Evolutionary conservation across 805 yeast species (phyloP).

Genomic region (Kregervanrija delftensis): DNA sequence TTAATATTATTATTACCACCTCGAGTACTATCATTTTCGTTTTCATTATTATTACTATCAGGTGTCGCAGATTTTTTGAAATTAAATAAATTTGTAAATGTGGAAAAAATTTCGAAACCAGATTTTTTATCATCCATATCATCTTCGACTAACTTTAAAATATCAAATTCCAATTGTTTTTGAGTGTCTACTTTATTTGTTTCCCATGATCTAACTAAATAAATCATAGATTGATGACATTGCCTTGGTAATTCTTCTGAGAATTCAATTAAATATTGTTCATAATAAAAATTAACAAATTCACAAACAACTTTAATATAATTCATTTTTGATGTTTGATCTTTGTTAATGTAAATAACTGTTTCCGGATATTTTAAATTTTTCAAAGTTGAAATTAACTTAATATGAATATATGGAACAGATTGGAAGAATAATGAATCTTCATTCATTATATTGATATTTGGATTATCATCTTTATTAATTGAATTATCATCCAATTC

Average conservation of each 20-base stretch:
- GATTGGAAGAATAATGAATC: slow-evolving; percentile 29
- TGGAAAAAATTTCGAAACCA: slow-evolving; percentile 46
- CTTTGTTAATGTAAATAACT: slow-evolving; percentile 1
- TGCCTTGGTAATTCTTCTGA: slow-evolving; percentile 27
- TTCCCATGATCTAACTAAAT: slow-evolving; percentile 35
- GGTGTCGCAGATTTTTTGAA: slow-evolving; percentile 15
- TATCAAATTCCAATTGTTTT: slow-evolving; percentile 32
- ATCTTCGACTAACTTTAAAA: slow-evolving; percentile 28
- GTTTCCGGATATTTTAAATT: slow-evolving; percentile 23
- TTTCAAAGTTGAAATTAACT: slow-evolving; percentile 18
- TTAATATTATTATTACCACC: slow-evolving; percentile 17
- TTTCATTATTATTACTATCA: slow-evolving; percentile 13
- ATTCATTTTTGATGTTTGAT: slow-evolving; percentile 18
- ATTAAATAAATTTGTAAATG: slow-evolving; percentile 58
- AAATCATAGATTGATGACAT: slow-evolving; percentile 23
- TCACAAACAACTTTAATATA: slow-evolving; percentile 24
- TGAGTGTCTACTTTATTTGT: slow-evolving; percentile 29
- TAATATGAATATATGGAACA: slow-evolving; percentile 28
- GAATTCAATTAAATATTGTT: slow-evolving; percentile 28
- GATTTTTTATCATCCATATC: slow-evolving; percentile 22
- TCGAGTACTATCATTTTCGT: slow-evolving; percentile 23
- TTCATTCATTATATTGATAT: slow-evolving; percentile 28
- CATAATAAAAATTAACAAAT: slow-evolving; percentile 30
- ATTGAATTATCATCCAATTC: not conserved
- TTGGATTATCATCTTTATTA: not conserved